Evolutionary conservation across 2,329 filamentous ascomycete genomes (phyloP).

Genomic region (Dactylellina parvicollis): DNA sequence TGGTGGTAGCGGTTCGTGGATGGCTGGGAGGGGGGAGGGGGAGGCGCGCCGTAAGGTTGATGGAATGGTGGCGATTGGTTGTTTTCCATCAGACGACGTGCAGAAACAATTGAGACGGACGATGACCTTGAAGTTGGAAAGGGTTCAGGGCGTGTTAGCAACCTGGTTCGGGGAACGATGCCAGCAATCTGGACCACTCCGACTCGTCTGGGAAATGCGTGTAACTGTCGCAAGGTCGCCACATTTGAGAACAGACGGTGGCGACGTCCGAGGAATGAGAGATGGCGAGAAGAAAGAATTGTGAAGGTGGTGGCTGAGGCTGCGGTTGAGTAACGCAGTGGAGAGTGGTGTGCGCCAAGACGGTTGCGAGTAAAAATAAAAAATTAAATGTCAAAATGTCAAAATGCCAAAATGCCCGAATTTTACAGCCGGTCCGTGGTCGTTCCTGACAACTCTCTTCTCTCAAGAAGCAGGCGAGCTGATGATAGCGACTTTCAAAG

Average conservation of each 20-base stretch:
- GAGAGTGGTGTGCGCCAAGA: conserved; percentile 4
- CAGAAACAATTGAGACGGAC: conserved; percentile 13
- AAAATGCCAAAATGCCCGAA: too few species aligned
- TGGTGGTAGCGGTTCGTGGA: neutral
- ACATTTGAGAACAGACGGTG: conserved; percentile 54
- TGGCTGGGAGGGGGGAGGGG: conserved; percentile 6
- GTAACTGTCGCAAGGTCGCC: conserved; percentile 29
- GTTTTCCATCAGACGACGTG: conserved; percentile 52
- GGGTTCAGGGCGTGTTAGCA: conserved; percentile 19
- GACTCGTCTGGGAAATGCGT: conserved; percentile 36
- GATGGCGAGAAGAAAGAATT: conserved; percentile 37
- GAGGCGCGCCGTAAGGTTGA: conserved; percentile 44
- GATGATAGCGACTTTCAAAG: too few species aligned
- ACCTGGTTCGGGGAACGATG: conserved; percentile 21
- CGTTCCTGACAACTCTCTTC: too few species aligned
- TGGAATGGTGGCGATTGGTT: conserved; percentile 52
- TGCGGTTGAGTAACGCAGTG: neutral
- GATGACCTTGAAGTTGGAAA: conserved; percentile 5
- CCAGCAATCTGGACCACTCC: conserved; percentile 43
- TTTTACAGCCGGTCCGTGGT: too few species aligned
- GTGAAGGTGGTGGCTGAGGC: conserved; percentile 22
- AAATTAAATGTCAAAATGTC: too few species aligned
- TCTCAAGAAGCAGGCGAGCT: too few species aligned
- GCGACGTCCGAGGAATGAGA: conserved; percentile 44
- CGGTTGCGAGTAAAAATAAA: neutral